Percentiles rank a stretch among this genome's conserved stretches.
Conservation (phyloP, 1,139 yeast genomes). For the Sugiyamaella castrensis region DNA sequence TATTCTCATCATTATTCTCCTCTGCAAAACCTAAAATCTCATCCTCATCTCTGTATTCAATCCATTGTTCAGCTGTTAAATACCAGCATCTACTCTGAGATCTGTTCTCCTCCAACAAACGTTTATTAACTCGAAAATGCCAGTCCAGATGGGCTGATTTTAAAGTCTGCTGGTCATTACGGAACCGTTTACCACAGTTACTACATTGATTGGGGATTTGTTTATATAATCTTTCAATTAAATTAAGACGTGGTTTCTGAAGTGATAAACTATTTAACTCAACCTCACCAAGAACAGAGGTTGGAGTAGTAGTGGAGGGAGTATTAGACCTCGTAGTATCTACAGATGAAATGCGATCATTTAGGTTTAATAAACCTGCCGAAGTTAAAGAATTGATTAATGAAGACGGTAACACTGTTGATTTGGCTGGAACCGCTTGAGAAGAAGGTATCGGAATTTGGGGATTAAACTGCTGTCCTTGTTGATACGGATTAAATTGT, state of each 20-base stretch:
- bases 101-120: conserved; percentile 52
- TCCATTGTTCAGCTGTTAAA: conserved; percentile 71
- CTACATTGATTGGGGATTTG: conserved; percentile 78
- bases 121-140: conserved; percentile 92
- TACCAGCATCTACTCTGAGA: conserved; percentile 81
- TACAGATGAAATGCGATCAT: neutral
- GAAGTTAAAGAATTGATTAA: conserved; percentile 24
- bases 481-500: neutral
- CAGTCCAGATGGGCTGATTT: conserved; percentile 76
- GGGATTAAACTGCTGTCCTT: neutral
- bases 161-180: conserved; percentile 58
- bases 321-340: neutral
- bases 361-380: conserved; percentile 22
- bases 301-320: conserved; percentile 1
- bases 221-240: conserved; percentile 47
- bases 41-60: conserved; percentile 62
- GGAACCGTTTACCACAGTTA: conserved; percentile 85
- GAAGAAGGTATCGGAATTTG: too few relatives aligned
- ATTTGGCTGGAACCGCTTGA: neutral
- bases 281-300: conserved; percentile 19
- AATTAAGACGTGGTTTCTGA: conserved; percentile 34
- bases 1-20: conserved; percentile 20
- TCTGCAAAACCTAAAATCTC: conserved; percentile 44
- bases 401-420: conserved; percentile 11
- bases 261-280: conserved; percentile 33